Base-by-base conservation (phyloP, 805 yeast genomes). In the Peterozyma xylosa region DNA sequence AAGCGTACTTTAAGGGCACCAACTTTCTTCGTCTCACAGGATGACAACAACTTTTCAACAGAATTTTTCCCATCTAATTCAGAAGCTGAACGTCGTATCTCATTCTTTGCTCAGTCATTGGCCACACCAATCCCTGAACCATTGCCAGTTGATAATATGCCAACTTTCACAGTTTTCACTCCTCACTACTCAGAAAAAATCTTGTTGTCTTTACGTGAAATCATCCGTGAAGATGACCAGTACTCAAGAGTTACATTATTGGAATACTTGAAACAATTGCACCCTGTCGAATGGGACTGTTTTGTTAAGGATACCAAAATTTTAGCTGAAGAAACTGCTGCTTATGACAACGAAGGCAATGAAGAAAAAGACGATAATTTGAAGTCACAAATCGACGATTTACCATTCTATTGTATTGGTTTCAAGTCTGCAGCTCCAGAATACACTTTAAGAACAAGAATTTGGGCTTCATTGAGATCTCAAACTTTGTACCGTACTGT, bases 81-180 rank as follows among this genome's bases (percentile, higher is more conserved):
- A 38, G 99, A 93, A 69, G 99, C 99, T 51, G 99, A 95, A 73
- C 90, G 99, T 75, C 93, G 99, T 77, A 90, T 93, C 56, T 87
- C 97, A 47, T 93, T 95, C 85, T 93, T 93, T 71, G 99, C 99
- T 47, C 99, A 93, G 69, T 90, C 98, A 10, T 75, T 93, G 67
- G 95, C 99, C 42, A 93, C 99, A 48, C 99, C 99, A 55, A 90
- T 93, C 57, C 96, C 96, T 50, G 99, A 93, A 71, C 98, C 99
- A 50, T 74, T 93, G 61, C 99, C 99, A 37, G 98, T 95, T 54
- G 99, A 93, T 68, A 91, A 91, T 74, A 93, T 93, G 99, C 99
- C 99, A 52, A 91, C 98, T 11, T 93, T 93, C 67, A 90, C 99
- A 35, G 98, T 93, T 17, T 73, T 91, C 66, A 85, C 91, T 53